A percentile compares a stretch with the other conserved stretches of the same genome.
These are phyloP conservation scores for Hymenoscyphus occultus DNA, from an alignment of 2,329 filamentous ascomycete genomes.

Conservation along the genomic window DNA sequence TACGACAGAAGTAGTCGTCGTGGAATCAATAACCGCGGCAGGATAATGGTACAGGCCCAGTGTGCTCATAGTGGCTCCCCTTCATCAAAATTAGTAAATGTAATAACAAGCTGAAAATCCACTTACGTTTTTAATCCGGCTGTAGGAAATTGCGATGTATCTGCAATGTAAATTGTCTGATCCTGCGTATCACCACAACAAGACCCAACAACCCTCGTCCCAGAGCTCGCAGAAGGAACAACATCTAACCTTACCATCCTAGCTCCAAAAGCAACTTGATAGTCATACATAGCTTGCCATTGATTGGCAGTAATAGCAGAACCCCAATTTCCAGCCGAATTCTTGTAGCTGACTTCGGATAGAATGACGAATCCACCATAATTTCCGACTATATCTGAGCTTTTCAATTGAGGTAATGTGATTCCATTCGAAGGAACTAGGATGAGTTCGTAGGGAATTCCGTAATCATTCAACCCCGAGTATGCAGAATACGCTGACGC, in stretches of 20 bases:
- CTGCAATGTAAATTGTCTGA: conserved; percentile 51
- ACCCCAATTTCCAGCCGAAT: conserved; percentile 40
- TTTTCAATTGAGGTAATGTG: conserved; percentile 35
- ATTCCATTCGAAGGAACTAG: conserved; percentile 51
- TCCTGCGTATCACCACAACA: conserved; percentile 49
- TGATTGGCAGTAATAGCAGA: conserved; percentile 49
- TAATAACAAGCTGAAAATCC: not conserved
- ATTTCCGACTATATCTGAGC: conserved; percentile 4
- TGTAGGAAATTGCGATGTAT: conserved; percentile 50
- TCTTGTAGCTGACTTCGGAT: conserved; percentile 39
- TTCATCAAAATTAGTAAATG: not conserved
- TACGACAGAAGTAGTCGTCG: conserved; percentile 53
- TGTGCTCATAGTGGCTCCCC: conserved; percentile 45
- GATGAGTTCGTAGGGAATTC: conserved; percentile 55
- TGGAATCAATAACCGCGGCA: conserved; percentile 51
- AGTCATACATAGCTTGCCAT: conserved; percentile 54
- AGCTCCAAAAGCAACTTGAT: conserved; percentile 55
- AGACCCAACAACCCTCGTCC: conserved; percentile 37
- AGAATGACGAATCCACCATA: conserved; percentile 43
- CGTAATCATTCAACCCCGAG: conserved; percentile 56
- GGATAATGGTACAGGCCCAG: conserved; percentile 57
- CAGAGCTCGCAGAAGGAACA: conserved; percentile 51
- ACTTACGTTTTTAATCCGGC: conserved; percentile 44
- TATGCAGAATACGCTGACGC: conserved; percentile 48
- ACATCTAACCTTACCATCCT: conserved; percentile 59